phyloP scores from a whole-genome alignment of 768 basidiomycete species.

The Hirschioporus abietinus region DNA sequence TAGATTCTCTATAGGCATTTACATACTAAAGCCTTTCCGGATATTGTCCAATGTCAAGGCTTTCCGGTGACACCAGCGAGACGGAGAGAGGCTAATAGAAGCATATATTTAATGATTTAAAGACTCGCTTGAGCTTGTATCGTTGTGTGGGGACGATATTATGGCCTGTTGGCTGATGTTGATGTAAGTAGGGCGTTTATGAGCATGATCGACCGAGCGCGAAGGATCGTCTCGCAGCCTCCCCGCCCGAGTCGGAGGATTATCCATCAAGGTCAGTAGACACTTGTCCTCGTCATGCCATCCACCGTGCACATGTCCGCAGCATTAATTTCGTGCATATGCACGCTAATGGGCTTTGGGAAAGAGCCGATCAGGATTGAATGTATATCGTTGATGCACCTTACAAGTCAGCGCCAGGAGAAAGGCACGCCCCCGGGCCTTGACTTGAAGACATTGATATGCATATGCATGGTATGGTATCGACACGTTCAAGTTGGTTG shows the following conservation, averaged over 20 bases:
- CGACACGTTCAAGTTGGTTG: neutral
- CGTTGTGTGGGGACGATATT: slow-evolving; percentile 78
- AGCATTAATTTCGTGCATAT: neutral
- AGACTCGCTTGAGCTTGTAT: slow-evolving; percentile 72
- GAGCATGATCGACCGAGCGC: slow-evolving; percentile 3
- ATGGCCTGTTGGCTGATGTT: slow-evolving; percentile 24
- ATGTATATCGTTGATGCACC: no score
- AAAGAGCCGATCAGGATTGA: no score
- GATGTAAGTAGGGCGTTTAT: no score
- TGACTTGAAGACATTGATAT: no score
- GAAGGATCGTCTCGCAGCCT: neutral
- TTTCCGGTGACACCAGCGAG: no score
- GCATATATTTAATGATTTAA: slow-evolving; percentile 56
- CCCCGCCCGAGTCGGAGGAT: neutral
- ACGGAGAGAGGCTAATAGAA: no score
- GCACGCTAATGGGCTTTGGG: no score
- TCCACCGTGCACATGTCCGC: neutral
- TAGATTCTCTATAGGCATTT: neutral
- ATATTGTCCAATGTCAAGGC: no score
- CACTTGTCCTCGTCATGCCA: neutral
- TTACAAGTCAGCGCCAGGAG: no score
- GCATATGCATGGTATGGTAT: no score
- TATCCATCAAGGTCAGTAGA: neutral
- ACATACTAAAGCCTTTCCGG: neutral
- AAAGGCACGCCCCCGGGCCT: no score